Conservation (phyloP, 2,329 filamentous ascomycete species). For the Pestalotiopsis fici region DNA sequence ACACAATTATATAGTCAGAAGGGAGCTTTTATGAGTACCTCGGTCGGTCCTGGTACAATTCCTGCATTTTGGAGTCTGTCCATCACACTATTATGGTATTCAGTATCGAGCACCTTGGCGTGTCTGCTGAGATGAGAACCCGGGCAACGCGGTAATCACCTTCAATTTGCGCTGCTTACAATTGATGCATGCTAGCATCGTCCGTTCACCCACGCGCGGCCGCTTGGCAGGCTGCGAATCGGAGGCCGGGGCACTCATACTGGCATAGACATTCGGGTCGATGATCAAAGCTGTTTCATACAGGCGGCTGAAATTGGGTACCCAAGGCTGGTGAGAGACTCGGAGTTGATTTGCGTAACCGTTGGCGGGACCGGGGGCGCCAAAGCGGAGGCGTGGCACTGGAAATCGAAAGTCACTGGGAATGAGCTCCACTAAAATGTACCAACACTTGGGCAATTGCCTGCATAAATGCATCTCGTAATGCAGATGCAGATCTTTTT, state of each 20-base stretch:
- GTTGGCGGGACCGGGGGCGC: too few relatives aligned
- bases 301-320: too few relatives aligned
- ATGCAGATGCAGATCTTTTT: too few relatives aligned
- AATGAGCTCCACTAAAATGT: too few relatives aligned
- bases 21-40: not conserved
- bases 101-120: not conserved
- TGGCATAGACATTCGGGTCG: not conserved
- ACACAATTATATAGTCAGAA: not conserved
- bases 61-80: conserved; percentile 6
- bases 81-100: conserved; percentile 11
- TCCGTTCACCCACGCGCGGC: conserved; percentile 9
- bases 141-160: conserved; percentile 1
- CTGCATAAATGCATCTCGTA: too few relatives aligned
- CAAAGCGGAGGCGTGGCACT: too few relatives aligned
- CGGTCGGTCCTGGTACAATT: conserved; percentile 10
- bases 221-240: conserved; percentile 6
- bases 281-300: too few relatives aligned
- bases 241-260: not conserved
- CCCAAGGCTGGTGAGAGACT: too few relatives aligned
- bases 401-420: too few relatives aligned
- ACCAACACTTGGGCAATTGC: too few relatives aligned
- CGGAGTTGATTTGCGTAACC: too few relatives aligned
- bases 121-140: not conserved
- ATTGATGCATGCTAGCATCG: conserved; percentile 16
- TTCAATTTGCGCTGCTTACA: conserved; percentile 19